These are phyloP conservation scores for Gossypium herbaceum DNA, from an alignment of 345 rosid species.

Conservation along the genomic window DNA sequence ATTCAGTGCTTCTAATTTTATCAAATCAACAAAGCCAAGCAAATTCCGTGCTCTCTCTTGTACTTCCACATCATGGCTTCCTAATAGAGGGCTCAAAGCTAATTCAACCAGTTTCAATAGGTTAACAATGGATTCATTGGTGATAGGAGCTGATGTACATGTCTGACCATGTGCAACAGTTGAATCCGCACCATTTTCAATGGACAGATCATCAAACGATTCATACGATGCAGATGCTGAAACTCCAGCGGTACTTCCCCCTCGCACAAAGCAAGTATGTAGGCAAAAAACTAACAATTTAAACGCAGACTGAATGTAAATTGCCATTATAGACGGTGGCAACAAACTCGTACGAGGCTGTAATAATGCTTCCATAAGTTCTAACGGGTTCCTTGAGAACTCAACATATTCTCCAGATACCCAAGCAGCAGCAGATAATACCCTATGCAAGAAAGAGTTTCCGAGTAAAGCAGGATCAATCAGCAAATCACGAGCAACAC, in stretches of 20 bases:
- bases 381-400: conserved; percentile 59
- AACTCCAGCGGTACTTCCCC: conserved; percentile 21
- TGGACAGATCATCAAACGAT: conserved; percentile 31
- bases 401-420: conserved; percentile 81
- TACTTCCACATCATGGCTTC: conserved; percentile 68
- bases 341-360: conserved; percentile 86
- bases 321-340: conserved; percentile 57
- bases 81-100: conserved; percentile 46
- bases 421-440: conserved; percentile 95
- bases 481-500: conserved; percentile 61
- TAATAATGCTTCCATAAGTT: conserved; percentile 74
- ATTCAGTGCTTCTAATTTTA: conserved; percentile 40
- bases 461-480: conserved; percentile 99
- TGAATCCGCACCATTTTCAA: conserved; percentile 23
- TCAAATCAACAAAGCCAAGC: conserved; percentile 60
- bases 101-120: conserved; percentile 52
- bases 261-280: conserved; percentile 34
- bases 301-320: conserved; percentile 69
- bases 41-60: conserved; percentile 74
- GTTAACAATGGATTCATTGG: conserved; percentile 45
- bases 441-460: conserved; percentile 63
- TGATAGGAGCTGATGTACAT: conserved; percentile 30
- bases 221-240: conserved; percentile 28
- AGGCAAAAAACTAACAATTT: conserved; percentile 61
- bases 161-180: conserved; percentile 19